phyloP scores from a whole-genome alignment of 768 basidiomycete species.

The Tricholoma terreum region DNA sequence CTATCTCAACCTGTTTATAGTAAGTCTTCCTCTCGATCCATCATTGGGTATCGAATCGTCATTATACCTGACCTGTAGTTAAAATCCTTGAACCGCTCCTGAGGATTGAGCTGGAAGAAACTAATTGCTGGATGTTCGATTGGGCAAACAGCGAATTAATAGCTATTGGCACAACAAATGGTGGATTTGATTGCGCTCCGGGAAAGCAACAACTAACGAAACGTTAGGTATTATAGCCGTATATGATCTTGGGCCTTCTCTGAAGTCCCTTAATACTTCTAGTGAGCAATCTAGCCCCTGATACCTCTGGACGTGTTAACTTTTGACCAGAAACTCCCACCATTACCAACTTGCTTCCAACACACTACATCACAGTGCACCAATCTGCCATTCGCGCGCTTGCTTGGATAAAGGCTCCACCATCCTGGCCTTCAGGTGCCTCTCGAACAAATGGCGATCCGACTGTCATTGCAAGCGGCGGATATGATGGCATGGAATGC shows the following conservation, averaged over 20 bases:
- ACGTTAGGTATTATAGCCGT: constrained; percentile 57
- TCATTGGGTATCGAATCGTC: background rate
- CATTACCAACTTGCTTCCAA: constrained; percentile 52
- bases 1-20: constrained; percentile 43
- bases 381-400: constrained; percentile 78
- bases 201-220: constrained; percentile 41
- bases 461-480: constrained; percentile 70
- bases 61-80: constrained; percentile 36
- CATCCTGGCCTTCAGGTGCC: constrained; percentile 44
- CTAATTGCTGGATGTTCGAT: constrained; percentile 77
- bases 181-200: constrained; percentile 33
- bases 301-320: background rate
- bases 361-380: constrained; percentile 70
- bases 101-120: constrained; percentile 71
- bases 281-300: constrained; percentile 21
- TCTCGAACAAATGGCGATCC: constrained; percentile 55
- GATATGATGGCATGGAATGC: constrained; percentile 77
- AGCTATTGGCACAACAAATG: constrained; percentile 82
- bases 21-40: constrained; percentile 26
- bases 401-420: constrained; percentile 71
- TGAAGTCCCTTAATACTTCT: constrained; percentile 30
- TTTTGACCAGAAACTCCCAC: constrained; percentile 20
- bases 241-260: constrained; percentile 47
- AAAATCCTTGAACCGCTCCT: constrained; percentile 61
- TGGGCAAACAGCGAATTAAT: constrained; percentile 87